Conservation (phyloP, 305 asterid genomes). For the Fraxinus baroniana region DNA sequence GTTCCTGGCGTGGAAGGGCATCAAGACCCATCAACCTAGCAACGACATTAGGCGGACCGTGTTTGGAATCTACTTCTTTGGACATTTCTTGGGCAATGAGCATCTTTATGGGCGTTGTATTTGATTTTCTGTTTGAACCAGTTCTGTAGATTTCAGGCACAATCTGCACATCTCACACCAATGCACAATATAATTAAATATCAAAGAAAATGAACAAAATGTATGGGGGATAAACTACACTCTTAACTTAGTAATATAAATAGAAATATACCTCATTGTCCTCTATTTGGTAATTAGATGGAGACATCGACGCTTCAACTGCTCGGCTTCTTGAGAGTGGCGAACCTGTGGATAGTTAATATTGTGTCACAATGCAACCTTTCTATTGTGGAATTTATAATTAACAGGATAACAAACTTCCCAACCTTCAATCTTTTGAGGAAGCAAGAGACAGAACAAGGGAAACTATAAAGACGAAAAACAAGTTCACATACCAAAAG, state of each 20-base stretch:
- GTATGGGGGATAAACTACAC: not conserved
- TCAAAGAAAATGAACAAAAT: not conserved
- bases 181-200: slow-evolving; percentile 25
- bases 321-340: slow-evolving; percentile 69
- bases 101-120: slow-evolving; percentile 82
- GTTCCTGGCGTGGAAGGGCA: slow-evolving; percentile 63
- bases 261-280: slow-evolving; percentile 55
- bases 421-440: not conserved
- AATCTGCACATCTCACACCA: slow-evolving; percentile 51
- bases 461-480: slow-evolving; percentile 1
- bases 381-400: slow-evolving; percentile 6
- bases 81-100: slow-evolving; percentile 95
- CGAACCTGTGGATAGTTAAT: slow-evolving; percentile 47
- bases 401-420: not conserved
- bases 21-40: slow-evolving; percentile 98
- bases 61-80: slow-evolving; percentile 57
- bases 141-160: slow-evolving; percentile 49
- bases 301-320: slow-evolving; percentile 58
- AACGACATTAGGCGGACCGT: slow-evolving; percentile 70
- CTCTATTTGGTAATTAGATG: slow-evolving; percentile 50
- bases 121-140: slow-evolving; percentile 47
- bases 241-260: slow-evolving; percentile 16
- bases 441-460: not conserved
- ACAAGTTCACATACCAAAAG: slow-evolving; percentile 10
- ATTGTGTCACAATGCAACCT: slow-evolving; percentile 21